Evolutionary conservation across 345 rosid genomes (phyloP).

Genomic region (Geranium rotundifolium): DNA sequence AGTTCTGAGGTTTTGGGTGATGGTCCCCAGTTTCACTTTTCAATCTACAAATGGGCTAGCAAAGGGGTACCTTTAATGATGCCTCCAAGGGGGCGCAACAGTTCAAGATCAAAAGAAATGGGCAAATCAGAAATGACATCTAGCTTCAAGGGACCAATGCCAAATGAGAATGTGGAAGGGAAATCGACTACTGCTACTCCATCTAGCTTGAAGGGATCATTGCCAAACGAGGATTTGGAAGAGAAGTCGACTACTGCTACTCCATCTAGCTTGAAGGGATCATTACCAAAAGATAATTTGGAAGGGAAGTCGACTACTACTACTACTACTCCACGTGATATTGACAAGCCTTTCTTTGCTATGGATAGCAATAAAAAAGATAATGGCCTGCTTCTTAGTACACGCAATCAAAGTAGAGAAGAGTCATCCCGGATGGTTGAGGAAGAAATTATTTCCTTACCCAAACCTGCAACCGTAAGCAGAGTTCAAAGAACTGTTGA

Average conservation of each 20-base stretch:
- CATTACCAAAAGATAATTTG: too few species aligned
- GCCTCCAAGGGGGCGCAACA: slow-evolving; percentile 31
- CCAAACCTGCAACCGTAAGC: slow-evolving; percentile 3
- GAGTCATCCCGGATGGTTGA: slow-evolving; percentile 10
- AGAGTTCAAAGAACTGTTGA: slow-evolving; percentile 1
- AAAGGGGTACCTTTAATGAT: slow-evolving; percentile 42
- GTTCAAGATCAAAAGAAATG: slow-evolving; percentile 31
- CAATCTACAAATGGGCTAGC: slow-evolving; percentile 89
- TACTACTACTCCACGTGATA: slow-evolving; percentile 7
- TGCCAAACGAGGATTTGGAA: too few species aligned
- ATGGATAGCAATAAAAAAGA: slow-evolving; percentile 12
- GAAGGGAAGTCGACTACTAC: too few species aligned
- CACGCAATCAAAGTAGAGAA: slow-evolving; percentile 4
- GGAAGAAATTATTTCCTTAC: slow-evolving; percentile 9
- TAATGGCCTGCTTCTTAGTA: slow-evolving; percentile 2
- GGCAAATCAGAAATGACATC: slow-evolving; percentile 21
- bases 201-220: too few species aligned
- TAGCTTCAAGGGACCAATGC: slow-evolving; percentile 4
- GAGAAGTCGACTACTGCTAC: too few species aligned
- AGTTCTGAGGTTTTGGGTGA: slow-evolving; percentile 14
- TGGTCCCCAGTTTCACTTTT: slow-evolving; percentile 58
- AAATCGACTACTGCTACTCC: slow-evolving; percentile 7
- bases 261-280: neutral
- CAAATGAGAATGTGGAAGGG: slow-evolving; percentile 7
- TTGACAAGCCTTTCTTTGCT: slow-evolving; percentile 1